Evolutionary conservation across 805 yeast genomes (phyloP).

Genomic region (Yarrowia sp.): DNA sequence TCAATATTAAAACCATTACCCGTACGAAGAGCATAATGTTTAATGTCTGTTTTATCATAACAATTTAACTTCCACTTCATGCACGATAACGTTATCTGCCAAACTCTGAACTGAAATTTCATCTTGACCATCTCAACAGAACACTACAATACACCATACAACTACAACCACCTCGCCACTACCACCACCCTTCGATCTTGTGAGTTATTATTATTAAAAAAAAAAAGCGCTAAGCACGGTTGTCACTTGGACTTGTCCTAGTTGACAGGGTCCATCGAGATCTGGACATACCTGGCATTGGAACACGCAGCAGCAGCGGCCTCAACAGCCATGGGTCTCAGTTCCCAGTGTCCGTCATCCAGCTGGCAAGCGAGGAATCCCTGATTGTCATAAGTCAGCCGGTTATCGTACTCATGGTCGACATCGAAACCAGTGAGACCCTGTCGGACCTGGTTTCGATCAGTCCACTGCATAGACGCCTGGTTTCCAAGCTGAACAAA

Average conservation of each 20-base stretch:
- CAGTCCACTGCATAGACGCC: conserved; percentile 12
- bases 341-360: conserved; percentile 6
- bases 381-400: conserved; percentile 7
- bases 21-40: too few species aligned
- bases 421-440: conserved; percentile 11
- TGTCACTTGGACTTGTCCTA: too few species aligned
- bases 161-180: too few species aligned
- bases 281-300: neutral
- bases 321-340: conserved; percentile 1
- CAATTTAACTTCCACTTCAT: too few species aligned
- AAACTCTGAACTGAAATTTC: too few species aligned
- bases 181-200: too few species aligned
- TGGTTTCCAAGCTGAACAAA: conserved; percentile 9
- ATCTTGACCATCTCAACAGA: too few species aligned
- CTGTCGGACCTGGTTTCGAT: conserved; percentile 10
- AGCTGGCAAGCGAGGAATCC: conserved; percentile 12
- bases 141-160: too few species aligned
- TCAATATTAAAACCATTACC: too few species aligned
- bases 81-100: too few species aligned
- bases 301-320: conserved; percentile 1
- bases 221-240: neutral
- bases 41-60: too few species aligned
- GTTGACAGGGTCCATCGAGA: conserved; percentile 2
- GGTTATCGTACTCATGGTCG: neutral
- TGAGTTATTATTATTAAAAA: neutral